These are phyloP conservation scores for Hanseniaspora guilliermondii DNA, from an alignment of 805 yeast genomes.

Conservation along the genomic window DNA sequence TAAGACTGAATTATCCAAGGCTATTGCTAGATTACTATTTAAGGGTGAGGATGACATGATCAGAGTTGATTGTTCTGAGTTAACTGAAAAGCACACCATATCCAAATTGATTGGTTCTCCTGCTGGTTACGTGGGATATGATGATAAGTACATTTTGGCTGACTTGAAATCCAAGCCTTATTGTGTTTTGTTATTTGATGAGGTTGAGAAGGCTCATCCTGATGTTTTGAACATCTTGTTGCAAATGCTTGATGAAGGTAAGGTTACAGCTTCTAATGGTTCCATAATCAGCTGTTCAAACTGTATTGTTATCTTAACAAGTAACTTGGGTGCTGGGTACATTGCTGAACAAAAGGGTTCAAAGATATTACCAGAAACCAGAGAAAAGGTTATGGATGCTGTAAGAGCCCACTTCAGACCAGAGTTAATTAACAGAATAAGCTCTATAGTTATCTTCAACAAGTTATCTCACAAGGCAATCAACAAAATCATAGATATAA, in stretches of 20 bases:
- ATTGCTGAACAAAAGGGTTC: conserved; percentile 56
- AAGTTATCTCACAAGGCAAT: conserved; percentile 84
- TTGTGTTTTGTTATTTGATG: conserved; percentile 92
- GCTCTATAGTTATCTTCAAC: conserved; percentile 86
- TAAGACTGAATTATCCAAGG: conserved; percentile 95
- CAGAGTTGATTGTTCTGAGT: conserved; percentile 93
- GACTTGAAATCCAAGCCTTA: conserved; percentile 85
- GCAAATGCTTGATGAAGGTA: conserved; percentile 92
- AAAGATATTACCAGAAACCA: conserved; percentile 55
- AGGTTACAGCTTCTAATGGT: conserved; percentile 89
- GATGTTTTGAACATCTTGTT: conserved; percentile 85
- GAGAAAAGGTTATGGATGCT: conserved; percentile 66
- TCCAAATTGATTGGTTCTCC: conserved; percentile 94
- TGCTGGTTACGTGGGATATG: conserved; percentile 93
- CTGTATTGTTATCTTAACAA: conserved; percentile 87
- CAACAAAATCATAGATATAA: conserved; percentile 75
- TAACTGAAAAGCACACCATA: conserved; percentile 89
- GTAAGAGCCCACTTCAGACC: conserved; percentile 90
- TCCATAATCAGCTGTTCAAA: conserved; percentile 87
- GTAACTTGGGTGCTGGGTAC: conserved; percentile 89
- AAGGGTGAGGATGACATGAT: conserved; percentile 95
- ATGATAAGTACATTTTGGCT: conserved; percentile 93
- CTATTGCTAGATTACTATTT: conserved; percentile 88
- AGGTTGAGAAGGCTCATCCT: conserved; percentile 97
- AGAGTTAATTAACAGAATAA: conserved; percentile 90